A percentile compares a stretch with the other conserved stretches of the same genome.
These are phyloP conservation scores for Leccinum subrobustum DNA, from an alignment of 1,284 basidiomycete genomes.

Conservation along the genomic window DNA sequence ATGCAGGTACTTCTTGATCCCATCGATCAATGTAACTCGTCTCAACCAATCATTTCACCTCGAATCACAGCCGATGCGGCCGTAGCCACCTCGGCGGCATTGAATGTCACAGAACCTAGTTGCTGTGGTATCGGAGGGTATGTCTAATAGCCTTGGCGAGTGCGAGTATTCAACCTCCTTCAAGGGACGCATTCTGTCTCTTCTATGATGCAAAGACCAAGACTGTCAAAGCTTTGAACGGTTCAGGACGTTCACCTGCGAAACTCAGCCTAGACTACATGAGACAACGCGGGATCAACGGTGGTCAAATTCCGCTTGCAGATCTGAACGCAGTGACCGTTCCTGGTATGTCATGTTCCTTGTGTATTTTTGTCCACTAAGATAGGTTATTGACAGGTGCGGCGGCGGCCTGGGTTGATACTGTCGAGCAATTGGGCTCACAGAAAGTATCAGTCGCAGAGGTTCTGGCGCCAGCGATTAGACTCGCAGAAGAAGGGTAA, in stretches of 20 bases:
- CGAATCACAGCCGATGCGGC: constrained; percentile 59
- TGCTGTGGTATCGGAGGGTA: constrained; percentile 83
- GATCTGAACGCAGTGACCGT: constrained; percentile 91
- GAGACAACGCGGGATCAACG: constrained; percentile 67
- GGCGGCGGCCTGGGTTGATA: constrained; percentile 92
- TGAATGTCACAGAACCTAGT: constrained; percentile 86
- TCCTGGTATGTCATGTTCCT: constrained; percentile 52
- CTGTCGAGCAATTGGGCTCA: constrained; percentile 80
- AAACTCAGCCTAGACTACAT: constrained; percentile 78
- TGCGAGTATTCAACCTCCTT: constrained; percentile 11
- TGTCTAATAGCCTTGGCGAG: constrained; percentile 17
- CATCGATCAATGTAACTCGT: neutral
- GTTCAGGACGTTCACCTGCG: constrained; percentile 82
- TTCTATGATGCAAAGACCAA: constrained; percentile 86
- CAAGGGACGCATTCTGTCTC: constrained; percentile 87
- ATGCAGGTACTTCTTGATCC: constrained; percentile 61
- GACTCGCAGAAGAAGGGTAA: constrained; percentile 84
- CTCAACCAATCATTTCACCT: constrained; percentile 1
- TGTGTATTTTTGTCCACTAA: neutral
- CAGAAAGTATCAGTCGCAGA: constrained; percentile 78
- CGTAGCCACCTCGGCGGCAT: constrained; percentile 80
- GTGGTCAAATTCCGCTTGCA: constrained; percentile 63
- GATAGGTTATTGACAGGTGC: constrained; percentile 52
- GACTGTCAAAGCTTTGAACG: constrained; percentile 81
- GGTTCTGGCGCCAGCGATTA: constrained; percentile 86